Evolutionary conservation across 768 basidiomycete genomes (phyloP).

Genomic region (Hebeloma cylindrosporum): DNA sequence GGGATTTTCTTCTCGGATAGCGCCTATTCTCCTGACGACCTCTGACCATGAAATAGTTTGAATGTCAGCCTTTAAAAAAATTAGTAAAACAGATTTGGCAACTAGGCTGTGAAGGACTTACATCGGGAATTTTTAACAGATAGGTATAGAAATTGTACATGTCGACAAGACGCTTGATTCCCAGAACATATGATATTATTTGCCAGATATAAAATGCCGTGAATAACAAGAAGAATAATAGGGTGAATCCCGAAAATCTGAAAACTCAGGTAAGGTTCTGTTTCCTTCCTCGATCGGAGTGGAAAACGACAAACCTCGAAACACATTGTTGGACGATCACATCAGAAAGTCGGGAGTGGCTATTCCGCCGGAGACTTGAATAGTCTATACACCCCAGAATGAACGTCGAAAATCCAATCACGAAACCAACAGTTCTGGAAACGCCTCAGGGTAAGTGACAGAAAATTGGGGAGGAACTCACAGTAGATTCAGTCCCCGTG

Average conservation of each 20-base stretch:
- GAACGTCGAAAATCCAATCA: conserved; percentile 98
- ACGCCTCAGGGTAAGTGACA: conserved; percentile 17
- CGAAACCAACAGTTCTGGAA: conserved; percentile 92
- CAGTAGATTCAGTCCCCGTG: conserved; percentile 92
- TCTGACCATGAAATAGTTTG: conserved; percentile 98
- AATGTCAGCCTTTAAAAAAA: conserved; percentile 75
- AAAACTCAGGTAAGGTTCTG: conserved; percentile 2
- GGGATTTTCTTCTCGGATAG: conserved; percentile 92
- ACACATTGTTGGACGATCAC: conserved; percentile 84
- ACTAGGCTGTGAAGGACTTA: conserved; percentile 32
- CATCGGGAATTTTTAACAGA: conserved; percentile 92
- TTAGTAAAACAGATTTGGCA: neutral
- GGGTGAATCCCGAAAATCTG: conserved; percentile 82
- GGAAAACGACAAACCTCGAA: conserved; percentile 61
- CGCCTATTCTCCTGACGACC: conserved; percentile 85
- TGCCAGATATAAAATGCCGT: conserved; percentile 90
- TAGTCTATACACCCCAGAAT: conserved; percentile 95
- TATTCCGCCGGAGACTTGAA: conserved; percentile 67
- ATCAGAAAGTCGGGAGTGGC: conserved; percentile 69
- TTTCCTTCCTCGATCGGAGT: neutral
- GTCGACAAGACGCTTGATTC: conserved; percentile 77
- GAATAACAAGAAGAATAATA: conserved; percentile 84
- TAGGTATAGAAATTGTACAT: conserved; percentile 98
- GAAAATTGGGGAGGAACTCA: conserved; percentile 46
- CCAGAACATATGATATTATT: conserved; percentile 73